Percentiles rank a stretch among this genome's conserved stretches.
Conservation (phyloP, 768 basidiomycete species). For the Rhodotorula sphaerocarpa region DNA sequence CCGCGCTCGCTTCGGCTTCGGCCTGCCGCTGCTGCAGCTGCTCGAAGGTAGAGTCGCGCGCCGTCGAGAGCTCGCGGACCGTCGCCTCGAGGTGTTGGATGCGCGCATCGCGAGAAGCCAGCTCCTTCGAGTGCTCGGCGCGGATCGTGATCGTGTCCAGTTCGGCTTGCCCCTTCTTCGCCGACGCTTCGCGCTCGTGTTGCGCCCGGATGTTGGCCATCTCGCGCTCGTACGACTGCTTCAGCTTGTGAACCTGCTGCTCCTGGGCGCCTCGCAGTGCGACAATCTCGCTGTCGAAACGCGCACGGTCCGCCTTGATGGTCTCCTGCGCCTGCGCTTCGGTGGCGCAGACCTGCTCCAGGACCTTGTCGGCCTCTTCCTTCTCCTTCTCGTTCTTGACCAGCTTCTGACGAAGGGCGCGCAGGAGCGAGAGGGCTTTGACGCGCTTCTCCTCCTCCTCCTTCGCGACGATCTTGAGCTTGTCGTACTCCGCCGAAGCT, state of each 20-base stretch:
- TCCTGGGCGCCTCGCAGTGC: slow-evolving; percentile 40
- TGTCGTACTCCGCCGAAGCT: slow-evolving; percentile 50
- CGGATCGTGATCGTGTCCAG: slow-evolving; percentile 65
- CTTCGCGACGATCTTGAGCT: slow-evolving; percentile 61
- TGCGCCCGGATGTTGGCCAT: slow-evolving; percentile 55
- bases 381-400: slow-evolving; percentile 84
- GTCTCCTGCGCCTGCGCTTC: slow-evolving; percentile 59
- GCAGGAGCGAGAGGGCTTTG: slow-evolving; percentile 83
- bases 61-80: slow-evolving; percentile 58
- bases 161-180: slow-evolving; percentile 64
- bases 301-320: slow-evolving; percentile 26
- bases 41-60: slow-evolving; percentile 76
- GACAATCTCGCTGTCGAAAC: slow-evolving; percentile 39
- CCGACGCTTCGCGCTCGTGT: slow-evolving; percentile 64
- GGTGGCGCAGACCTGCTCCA: slow-evolving; percentile 36
- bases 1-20: slow-evolving; percentile 74
- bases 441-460: slow-evolving; percentile 96
- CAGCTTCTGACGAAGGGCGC: slow-evolving; percentile 92
- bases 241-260: slow-evolving; percentile 48
- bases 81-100: slow-evolving; percentile 64
- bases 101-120: slow-evolving; percentile 54
- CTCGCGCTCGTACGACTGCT: slow-evolving; percentile 36
- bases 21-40: slow-evolving; percentile 79
- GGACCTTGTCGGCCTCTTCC: slow-evolving; percentile 46
- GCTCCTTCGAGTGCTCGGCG: slow-evolving; percentile 62